Evolutionary conservation across 169 alveolate genomes (phyloP), one percentile per base, ranked within the genome.

Genomic region (Plasmodium reichenowi): DNA sequence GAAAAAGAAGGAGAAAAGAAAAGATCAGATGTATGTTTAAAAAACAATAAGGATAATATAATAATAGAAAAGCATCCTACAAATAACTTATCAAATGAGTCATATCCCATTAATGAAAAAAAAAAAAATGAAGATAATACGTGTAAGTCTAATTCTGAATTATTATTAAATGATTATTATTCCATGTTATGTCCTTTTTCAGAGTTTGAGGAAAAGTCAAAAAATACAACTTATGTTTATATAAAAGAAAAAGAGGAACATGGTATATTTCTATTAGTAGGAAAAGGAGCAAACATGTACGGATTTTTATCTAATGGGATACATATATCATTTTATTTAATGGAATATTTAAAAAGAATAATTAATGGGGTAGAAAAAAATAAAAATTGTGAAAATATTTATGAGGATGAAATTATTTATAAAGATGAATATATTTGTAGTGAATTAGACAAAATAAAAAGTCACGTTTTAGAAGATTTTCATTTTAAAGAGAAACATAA

Each of bases 251-350:
- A 93, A 72, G 95, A 95, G 88, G 94, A 94, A 62, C 95, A 95
- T 13, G 97, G 96, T 12, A 88, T 95, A 66, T 95, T 95, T 50
- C 93, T 93, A 24, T 87, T 94, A 63, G 95, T 93, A 50, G 97
- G 97, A 59, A 89, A 89, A 72, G 96, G 96, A 20, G 95, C 96
- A 47, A 95, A 95, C 66, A 74, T 93, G 12, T 93, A 95, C 80
- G 97, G 97, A 20, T 80, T 93, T 71, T 68, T 92, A 64, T 88
- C 95, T n/a, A 94, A 94, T 62, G 97, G 96, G n/a, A 58, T 88
- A 32, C 95, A 93, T 89, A 72, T 93, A 78, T 83, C 95, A 24
- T 67, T 88, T 38, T 73, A 58, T 60, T 20, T 72, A 76, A 22
- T 74, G 43, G 71, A 88, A 7, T 88, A 38, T 67, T 32, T 67